A percentile compares a stretch with the other conserved stretches of the same genome.
These are phyloP conservation scores for Cymbidium sinense DNA, from an alignment of 106 monocot species.

Conservation along the genomic window DNA sequence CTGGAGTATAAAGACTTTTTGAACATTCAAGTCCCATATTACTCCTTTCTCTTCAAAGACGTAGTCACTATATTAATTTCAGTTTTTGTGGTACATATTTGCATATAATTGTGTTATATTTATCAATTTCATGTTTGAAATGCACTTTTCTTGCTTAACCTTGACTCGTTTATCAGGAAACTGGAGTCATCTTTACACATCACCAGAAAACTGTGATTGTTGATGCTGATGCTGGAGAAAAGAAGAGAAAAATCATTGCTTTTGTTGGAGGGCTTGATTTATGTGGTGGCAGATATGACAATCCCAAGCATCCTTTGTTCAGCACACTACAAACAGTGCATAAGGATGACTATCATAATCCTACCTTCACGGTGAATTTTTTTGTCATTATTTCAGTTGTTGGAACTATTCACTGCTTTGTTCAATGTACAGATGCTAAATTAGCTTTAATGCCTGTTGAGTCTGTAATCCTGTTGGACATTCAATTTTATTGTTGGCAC, in stretches of 20 bases:
- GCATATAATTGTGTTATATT: neutral
- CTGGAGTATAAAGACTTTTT: neutral
- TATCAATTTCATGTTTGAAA: slow-evolving; percentile 2
- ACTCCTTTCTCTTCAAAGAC: neutral
- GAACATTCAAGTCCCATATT: neutral
- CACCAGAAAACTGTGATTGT: slow-evolving; percentile 93
- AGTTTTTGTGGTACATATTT: neutral
- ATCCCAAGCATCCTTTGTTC: slow-evolving; percentile 61
- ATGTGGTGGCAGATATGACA: slow-evolving; percentile 91
- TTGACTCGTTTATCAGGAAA: slow-evolving; percentile 49
- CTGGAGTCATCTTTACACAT: slow-evolving; percentile 82
- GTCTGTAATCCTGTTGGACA: neutral
- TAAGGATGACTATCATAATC: slow-evolving; percentile 85
- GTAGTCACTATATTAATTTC: neutral
- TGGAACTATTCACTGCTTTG: neutral
- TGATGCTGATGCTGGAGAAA: slow-evolving; percentile 74
- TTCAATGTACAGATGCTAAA: neutral
- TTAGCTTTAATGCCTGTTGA: neutral
- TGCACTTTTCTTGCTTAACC: slow-evolving; percentile 3
- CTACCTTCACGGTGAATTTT: slow-evolving; percentile 64
- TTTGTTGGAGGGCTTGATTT: slow-evolving; percentile 94
- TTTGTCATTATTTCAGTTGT: neutral
- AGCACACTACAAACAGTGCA: slow-evolving; percentile 70
- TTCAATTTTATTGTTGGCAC: neutral
- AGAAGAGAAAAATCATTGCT: slow-evolving; percentile 67